Conservation (phyloP, 495 filamentous ascomycete genomes). For the Penicillium canescens region DNA sequence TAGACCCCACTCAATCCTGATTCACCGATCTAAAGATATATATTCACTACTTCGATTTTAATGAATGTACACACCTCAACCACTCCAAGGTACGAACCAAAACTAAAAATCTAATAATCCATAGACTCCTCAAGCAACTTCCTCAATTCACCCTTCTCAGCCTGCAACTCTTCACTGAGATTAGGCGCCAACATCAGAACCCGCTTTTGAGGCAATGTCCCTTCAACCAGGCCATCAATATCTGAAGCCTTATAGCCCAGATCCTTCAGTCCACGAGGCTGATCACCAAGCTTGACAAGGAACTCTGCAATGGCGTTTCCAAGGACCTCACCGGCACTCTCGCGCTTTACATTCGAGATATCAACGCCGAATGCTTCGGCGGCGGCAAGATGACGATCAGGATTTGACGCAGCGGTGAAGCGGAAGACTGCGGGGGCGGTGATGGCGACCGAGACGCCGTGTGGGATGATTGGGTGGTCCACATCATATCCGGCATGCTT, state of each 20-base stretch:
- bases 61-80: background rate
- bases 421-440: constrained; percentile 92
- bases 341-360: constrained; percentile 77
- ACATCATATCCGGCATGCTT: constrained; percentile 82
- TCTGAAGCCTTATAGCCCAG: constrained; percentile 76
- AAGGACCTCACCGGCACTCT: constrained; percentile 84
- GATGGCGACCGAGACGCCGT: constrained; percentile 93
- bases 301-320: constrained; percentile 79
- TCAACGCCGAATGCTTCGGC: constrained; percentile 93
- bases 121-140: constrained; percentile 65
- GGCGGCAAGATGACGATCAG: constrained; percentile 83
- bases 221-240: constrained; percentile 82
- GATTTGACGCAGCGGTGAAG: constrained; percentile 88
- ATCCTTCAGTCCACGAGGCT: constrained; percentile 81
- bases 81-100: background rate
- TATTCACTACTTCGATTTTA: too few relatives aligned
- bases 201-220: constrained; percentile 85
- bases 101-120: constrained; percentile 47
- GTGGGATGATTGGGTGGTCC: constrained; percentile 77
- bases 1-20: too few relatives aligned
- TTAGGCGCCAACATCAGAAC: constrained; percentile 91
- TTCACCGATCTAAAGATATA: too few relatives aligned
- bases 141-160: constrained; percentile 65
- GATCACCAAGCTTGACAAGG: constrained; percentile 78
- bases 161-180: constrained; percentile 62